phyloP scores from a whole-genome alignment of 805 yeast genomes.

The Cyberlindnera veronae region DNA sequence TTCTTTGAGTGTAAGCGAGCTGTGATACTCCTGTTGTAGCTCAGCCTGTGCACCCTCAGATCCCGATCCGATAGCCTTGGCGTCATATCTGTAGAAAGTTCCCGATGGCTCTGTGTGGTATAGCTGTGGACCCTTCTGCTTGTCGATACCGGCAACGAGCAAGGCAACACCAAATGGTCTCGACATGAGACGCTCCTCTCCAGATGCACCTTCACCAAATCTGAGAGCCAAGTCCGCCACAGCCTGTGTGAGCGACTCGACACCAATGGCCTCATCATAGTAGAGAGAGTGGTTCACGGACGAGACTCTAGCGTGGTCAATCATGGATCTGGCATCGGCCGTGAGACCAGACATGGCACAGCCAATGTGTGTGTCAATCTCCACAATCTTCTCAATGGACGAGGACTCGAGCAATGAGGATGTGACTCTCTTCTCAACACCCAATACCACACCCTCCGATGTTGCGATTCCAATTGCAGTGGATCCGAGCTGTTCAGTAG shows the following conservation, averaged over 20 bases:
- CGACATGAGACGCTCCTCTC: conserved; percentile 88
- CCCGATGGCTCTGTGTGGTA: conserved; percentile 99
- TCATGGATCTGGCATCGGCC: conserved; percentile 98
- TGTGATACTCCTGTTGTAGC: conserved; percentile 93
- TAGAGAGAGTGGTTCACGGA: conserved; percentile 84
- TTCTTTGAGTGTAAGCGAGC: conserved; percentile 83
- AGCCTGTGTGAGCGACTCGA: conserved; percentile 91
- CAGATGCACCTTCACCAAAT: conserved; percentile 96
- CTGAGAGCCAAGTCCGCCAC: conserved; percentile 96
- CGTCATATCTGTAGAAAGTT: conserved; percentile 95
- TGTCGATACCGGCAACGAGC: conserved; percentile 90
- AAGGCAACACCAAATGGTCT: conserved; percentile 99
- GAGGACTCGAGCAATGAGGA: conserved; percentile 87
- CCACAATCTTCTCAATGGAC: conserved; percentile 93
- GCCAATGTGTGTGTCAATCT: conserved; percentile 90
- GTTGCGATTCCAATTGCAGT: conserved; percentile 98
- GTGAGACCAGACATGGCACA: conserved; percentile 99
- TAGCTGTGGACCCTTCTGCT: conserved; percentile 91
- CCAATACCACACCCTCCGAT: conserved; percentile 91
- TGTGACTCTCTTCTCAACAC: conserved; percentile 96
- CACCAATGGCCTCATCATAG: conserved; percentile 88
- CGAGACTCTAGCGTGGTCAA: conserved; percentile 94
- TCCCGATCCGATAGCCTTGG: conserved; percentile 98
- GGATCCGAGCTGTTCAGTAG: conserved; percentile 57
- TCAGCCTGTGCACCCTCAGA: conserved; percentile 99